phyloP scores from a whole-genome alignment of 371 early-diverging fungal species.

The Mucor sp. region DNA sequence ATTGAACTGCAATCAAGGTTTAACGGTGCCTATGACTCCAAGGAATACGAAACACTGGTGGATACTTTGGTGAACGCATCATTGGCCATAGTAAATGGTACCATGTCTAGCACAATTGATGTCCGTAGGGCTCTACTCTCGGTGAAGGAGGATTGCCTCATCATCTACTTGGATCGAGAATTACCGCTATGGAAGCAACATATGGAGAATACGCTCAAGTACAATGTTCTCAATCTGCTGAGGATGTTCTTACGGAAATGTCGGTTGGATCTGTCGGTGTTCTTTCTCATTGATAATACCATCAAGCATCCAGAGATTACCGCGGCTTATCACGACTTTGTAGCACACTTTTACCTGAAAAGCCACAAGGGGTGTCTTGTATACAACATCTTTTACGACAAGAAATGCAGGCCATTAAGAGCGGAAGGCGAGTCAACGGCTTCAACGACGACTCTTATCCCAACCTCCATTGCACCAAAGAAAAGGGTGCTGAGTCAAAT shows the following conservation, averaged over 20 bases:
- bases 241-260: not conserved
- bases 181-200: not conserved
- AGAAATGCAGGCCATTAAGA: not conserved
- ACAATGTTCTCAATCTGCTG: not conserved
- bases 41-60: not conserved
- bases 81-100: not conserved
- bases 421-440: not conserved
- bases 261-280: not conserved
- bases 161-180: not conserved
- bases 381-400: conserved; percentile 1
- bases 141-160: not conserved
- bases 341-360: not conserved
- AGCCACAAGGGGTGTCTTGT: not conserved
- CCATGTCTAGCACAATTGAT: not conserved
- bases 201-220: not conserved
- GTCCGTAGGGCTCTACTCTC: not conserved
- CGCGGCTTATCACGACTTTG: not conserved
- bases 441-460: not conserved
- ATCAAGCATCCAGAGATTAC: not conserved
- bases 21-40: not conserved
- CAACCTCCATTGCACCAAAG: not conserved
- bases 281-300: conserved; percentile 3
- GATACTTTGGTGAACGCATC: not conserved
- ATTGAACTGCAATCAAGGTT: not conserved
- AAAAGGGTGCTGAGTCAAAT: not conserved